Percentiles rank a stretch among this genome's conserved stretches.
Conservation (phyloP, 164 flowering plant genomes). For the Malania oleifera region DNA sequence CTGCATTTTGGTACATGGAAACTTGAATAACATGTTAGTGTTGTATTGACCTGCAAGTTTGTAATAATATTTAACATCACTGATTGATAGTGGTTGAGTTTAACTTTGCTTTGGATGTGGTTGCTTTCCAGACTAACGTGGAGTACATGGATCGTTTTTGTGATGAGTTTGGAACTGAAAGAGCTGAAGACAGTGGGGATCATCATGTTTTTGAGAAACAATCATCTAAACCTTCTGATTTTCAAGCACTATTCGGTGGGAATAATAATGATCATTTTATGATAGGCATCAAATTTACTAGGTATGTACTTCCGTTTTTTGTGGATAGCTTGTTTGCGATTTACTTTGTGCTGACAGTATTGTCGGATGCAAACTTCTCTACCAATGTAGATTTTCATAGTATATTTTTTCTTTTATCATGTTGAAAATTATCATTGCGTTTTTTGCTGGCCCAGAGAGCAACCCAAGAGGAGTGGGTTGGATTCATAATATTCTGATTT, state of each 20-base stretch:
- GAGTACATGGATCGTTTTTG: constrained; percentile 67
- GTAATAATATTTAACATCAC: too few relatives aligned
- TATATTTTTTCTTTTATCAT: too few relatives aligned
- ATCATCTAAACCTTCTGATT: constrained; percentile 76
- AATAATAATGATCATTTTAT: constrained; percentile 72
- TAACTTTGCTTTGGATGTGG: not conserved
- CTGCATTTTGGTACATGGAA: too few relatives aligned
- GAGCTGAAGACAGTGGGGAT: constrained; percentile 26
- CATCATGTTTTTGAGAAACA: constrained; percentile 24
- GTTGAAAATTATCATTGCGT: too few relatives aligned
- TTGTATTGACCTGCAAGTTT: too few relatives aligned
- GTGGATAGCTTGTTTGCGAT: not conserved
- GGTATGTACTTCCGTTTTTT: too few relatives aligned
- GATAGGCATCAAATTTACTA: constrained; percentile 85
- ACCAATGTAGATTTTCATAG: too few relatives aligned
- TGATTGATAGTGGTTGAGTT: not conserved
- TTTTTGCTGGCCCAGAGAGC: too few relatives aligned
- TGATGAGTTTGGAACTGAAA: constrained; percentile 58
- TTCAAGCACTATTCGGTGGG: constrained; percentile 65
- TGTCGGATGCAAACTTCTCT: too few relatives aligned
- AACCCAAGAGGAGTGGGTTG: too few relatives aligned
- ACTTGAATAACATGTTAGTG: too few relatives aligned
- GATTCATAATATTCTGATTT: too few relatives aligned
- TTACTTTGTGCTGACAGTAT: not conserved
- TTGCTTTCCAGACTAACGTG: constrained; percentile 51